Evolutionary conservation across 129 eudicot species (phyloP).

Genomic region (Daucus carota): DNA sequence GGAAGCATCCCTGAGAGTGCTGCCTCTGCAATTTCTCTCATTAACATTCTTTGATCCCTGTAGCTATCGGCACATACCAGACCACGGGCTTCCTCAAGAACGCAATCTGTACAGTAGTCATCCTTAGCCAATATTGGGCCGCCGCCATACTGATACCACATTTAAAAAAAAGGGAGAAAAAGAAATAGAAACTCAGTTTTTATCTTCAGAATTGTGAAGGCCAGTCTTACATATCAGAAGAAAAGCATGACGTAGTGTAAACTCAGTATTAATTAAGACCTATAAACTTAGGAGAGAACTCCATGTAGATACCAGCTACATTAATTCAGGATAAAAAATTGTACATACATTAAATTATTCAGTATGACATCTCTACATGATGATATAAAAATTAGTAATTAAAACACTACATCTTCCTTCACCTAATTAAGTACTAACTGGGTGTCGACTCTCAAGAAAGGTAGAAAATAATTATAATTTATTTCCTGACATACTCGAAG

Average conservation of each 20-base stretch:
- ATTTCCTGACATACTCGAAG: background rate
- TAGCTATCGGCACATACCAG: slow-evolving; percentile 69
- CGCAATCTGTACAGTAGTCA: slow-evolving; percentile 68
- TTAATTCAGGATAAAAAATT: background rate
- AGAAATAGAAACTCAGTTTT: background rate
- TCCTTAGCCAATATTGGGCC: slow-evolving; percentile 66
- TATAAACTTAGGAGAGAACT: background rate
- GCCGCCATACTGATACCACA: slow-evolving; percentile 60
- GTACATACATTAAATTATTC: background rate
- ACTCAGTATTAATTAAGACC: background rate
- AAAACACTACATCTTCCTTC: background rate
- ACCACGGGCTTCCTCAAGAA: slow-evolving; percentile 49
- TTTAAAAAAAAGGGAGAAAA: slow-evolving; percentile 10
- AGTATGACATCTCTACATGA: background rate
- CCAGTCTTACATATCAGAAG: background rate
- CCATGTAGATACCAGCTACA: background rate
- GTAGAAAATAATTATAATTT: background rate
- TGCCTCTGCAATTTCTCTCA: slow-evolving; percentile 88
- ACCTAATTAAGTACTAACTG: background rate
- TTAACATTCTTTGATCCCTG: slow-evolving; percentile 55
- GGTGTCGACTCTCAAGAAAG: background rate
- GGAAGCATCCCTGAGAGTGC: slow-evolving; percentile 72
- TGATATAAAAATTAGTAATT: background rate
- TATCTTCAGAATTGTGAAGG: background rate
- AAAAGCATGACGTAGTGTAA: background rate